These are phyloP conservation scores for Kurtzmaniella fragi DNA, from an alignment of 805 yeast genomes.

Conservation along the genomic window DNA sequence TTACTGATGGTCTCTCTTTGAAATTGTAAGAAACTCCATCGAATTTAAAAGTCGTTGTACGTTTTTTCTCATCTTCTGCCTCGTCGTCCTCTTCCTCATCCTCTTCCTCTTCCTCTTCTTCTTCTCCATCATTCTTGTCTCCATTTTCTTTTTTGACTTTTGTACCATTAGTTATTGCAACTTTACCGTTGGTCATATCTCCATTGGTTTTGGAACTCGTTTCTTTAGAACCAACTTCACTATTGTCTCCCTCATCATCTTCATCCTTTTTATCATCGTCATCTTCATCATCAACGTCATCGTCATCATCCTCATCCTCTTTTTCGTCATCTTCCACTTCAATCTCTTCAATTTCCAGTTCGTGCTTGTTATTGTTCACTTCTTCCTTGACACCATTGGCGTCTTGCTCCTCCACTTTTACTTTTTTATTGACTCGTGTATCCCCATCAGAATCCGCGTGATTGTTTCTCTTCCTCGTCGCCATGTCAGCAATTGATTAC, in stretches of 20 bases:
- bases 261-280: conserved; percentile 20
- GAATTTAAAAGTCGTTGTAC: conserved; percentile 49
- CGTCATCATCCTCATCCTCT: conserved; percentile 14
- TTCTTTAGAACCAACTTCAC: conserved; percentile 10
- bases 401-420: conserved; percentile 2
- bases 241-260: conserved; percentile 17
- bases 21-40: conserved; percentile 80
- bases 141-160: conserved; percentile 16
- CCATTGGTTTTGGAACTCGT: too few relatives aligned
- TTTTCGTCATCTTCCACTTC: conserved; percentile 17
- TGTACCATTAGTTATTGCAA: conserved; percentile 1
- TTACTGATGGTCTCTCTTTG: conserved; percentile 88
- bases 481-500: not conserved
- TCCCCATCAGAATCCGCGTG: not conserved
- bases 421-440: not conserved
- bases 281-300: conserved; percentile 19
- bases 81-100: conserved; percentile 42
- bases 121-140: conserved; percentile 24
- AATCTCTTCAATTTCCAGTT: conserved; percentile 17
- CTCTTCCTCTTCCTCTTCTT: conserved; percentile 32
- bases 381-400: conserved; percentile 11
- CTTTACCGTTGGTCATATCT: conserved; percentile 13
- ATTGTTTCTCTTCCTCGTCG: conserved; percentile 2
- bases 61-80: conserved; percentile 37
- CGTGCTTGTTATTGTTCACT: conserved; percentile 16